These are phyloP conservation scores for Vitis hybrid DNA, from an alignment of 177 flowering plant species.

Conservation along the genomic window DNA sequence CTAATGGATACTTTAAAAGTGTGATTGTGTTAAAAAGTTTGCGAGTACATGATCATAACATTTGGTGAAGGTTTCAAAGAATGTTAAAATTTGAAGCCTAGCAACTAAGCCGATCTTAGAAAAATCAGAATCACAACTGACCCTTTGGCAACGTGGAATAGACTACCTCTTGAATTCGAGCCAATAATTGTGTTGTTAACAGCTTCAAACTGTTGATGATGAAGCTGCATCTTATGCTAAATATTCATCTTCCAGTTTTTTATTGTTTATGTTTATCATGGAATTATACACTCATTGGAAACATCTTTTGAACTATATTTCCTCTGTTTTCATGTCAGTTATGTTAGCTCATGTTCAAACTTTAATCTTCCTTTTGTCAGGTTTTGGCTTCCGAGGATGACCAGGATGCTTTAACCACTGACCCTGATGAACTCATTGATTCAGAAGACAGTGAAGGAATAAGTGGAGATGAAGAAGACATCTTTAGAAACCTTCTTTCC, in stretches of 20 bases:
- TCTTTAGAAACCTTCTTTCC: constrained; percentile 89
- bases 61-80: too few relatives aligned
- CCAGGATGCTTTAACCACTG: constrained; percentile 94
- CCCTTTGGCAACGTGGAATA: too few relatives aligned
- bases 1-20: too few relatives aligned
- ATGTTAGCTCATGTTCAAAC: not conserved
- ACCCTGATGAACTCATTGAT: constrained; percentile 95
- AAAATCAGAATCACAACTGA: too few relatives aligned
- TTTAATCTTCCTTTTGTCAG: constrained; percentile 35
- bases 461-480: constrained; percentile 98
- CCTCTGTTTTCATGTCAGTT: not conserved
- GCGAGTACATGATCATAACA: too few relatives aligned
- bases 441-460: constrained; percentile 97
- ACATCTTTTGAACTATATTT: not conserved
- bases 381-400: constrained; percentile 98
- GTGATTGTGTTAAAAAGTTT: too few relatives aligned
- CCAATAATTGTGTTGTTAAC: too few relatives aligned
- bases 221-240: too few relatives aligned
- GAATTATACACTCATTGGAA: not conserved
- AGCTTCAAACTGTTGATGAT: too few relatives aligned
- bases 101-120: too few relatives aligned
- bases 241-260: not conserved
- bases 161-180: too few relatives aligned
- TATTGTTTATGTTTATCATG: not conserved
- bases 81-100: too few relatives aligned